Conservation (phyloP, 2,329 filamentous ascomycete genomes). For the Elsinoe perseae region DNA sequence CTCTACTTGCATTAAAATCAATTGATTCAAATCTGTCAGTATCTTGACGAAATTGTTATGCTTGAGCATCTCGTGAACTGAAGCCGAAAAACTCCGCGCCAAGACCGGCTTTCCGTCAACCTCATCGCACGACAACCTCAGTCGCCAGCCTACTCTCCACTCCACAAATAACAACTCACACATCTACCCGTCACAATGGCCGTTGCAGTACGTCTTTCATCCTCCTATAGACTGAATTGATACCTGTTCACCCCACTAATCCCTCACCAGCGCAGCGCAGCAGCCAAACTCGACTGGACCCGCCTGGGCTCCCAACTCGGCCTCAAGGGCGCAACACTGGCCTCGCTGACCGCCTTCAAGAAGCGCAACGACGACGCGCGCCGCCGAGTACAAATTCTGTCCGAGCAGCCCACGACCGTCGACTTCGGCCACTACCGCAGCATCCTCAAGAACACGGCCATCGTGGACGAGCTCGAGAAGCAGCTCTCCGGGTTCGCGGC, state of each 20-base stretch:
- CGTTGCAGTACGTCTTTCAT: slow-evolving; percentile 50
- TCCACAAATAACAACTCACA: slow-evolving; percentile 42
- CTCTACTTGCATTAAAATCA: no score
- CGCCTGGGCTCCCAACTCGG: slow-evolving; percentile 90
- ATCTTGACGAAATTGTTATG: not conserved
- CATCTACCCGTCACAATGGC: slow-evolving; percentile 54
- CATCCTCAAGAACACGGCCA: slow-evolving; percentile 88
- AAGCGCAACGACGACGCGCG: slow-evolving; percentile 98
- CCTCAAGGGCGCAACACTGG: slow-evolving; percentile 88
- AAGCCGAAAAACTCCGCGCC: slow-evolving; percentile 12
- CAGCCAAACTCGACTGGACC: slow-evolving; percentile 98
- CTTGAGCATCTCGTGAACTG: not conserved
- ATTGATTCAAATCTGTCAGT: not conserved
- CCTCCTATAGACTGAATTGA: slow-evolving; percentile 7
- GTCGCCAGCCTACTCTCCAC: slow-evolving; percentile 16
- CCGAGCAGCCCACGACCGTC: slow-evolving; percentile 74
- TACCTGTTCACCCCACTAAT: not conserved
- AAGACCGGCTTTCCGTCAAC: slow-evolving; percentile 15
- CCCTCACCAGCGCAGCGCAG: slow-evolving; percentile 75
- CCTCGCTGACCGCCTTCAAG: slow-evolving; percentile 93
- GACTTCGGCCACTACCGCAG: slow-evolving; percentile 92
- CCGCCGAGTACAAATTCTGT: slow-evolving; percentile 79
- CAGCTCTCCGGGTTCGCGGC: slow-evolving; percentile 89
- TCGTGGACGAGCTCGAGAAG: slow-evolving; percentile 96
- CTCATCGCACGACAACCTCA: slow-evolving; percentile 19